These are phyloP conservation scores for Bryoglossum gracile DNA, from an alignment of 495 filamentous ascomycete genomes.

Conservation along the genomic window DNA sequence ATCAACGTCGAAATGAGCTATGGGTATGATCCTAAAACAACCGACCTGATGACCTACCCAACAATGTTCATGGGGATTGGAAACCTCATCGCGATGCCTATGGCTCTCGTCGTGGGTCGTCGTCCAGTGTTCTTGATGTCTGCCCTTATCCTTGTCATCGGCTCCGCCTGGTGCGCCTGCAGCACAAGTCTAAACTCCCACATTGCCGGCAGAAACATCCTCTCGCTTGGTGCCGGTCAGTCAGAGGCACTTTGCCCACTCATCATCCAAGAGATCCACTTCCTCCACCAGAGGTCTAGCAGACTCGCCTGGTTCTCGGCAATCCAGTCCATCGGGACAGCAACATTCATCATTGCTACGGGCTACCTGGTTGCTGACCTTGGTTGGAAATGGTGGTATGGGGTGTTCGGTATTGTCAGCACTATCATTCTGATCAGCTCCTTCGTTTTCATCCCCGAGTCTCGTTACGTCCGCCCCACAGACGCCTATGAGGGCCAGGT, in stretches of 20 bases:
- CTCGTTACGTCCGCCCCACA: not conserved
- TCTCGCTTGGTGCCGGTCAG: slow-evolving; percentile 6
- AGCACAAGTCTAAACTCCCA: not conserved
- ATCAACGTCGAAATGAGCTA: not conserved
- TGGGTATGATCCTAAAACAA: not conserved
- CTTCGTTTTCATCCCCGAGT: slow-evolving; percentile 1
- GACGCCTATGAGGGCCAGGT: slow-evolving; percentile 1
- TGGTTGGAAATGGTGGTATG: slow-evolving; percentile 8
- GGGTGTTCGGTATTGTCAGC: not conserved
- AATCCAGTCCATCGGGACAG: not conserved
- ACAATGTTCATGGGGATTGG: slow-evolving; percentile 2
- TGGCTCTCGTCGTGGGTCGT: not conserved
- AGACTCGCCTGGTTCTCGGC: not conserved
- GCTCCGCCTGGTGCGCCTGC: not conserved
- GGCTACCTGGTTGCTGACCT: not conserved
- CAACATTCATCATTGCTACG: not conserved
- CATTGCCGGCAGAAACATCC: slow-evolving; percentile 5
- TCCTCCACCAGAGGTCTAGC: not conserved
- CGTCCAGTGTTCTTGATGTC: slow-evolving; percentile 1
- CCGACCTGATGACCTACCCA: slow-evolving; percentile 1
- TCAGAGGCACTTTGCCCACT: slow-evolving; percentile 3
- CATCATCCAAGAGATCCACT: slow-evolving; percentile 5
- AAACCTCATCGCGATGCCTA: not conserved
- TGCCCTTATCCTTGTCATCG: not conserved
- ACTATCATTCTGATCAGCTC: not conserved